Conservation (phyloP, 2,329 filamentous ascomycete species). For the Pseudogymnoascus sp. region DNA sequence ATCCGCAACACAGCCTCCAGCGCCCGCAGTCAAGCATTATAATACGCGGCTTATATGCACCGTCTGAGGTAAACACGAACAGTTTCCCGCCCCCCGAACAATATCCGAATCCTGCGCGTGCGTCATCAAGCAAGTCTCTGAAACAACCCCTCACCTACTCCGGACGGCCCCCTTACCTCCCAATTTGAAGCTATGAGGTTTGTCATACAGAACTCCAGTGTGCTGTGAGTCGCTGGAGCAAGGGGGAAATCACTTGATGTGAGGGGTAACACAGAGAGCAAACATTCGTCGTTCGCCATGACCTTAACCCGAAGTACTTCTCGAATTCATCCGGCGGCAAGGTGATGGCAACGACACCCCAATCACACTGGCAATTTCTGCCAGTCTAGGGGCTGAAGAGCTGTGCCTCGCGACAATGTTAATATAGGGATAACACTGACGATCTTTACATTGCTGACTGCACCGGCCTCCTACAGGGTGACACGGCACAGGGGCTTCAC, state of each 20-base stretch:
- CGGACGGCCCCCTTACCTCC: neutral
- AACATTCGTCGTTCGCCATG: neutral
- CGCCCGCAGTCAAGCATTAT: neutral
- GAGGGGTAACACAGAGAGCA: neutral
- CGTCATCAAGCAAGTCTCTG: neutral
- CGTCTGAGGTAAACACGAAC: neutral
- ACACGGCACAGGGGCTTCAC: neutral
- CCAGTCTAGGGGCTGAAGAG: neutral
- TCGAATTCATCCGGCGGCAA: neutral
- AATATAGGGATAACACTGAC: neutral
- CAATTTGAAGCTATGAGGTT: neutral
- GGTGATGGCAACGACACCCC: neutral
- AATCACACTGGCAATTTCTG: neutral
- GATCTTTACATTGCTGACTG: neutral
- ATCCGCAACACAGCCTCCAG: neutral
- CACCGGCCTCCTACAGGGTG: neutral
- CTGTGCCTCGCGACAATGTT: neutral
- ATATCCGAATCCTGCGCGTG: neutral
- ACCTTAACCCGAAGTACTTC: neutral
- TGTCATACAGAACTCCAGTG: neutral
- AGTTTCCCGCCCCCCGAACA: neutral
- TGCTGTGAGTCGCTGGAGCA: neutral
- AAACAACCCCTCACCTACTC: slow-evolving; percentile 5
- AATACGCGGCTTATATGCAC: neutral
- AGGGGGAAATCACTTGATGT: neutral